Conservation (phyloP, 805 yeast genomes). For the Yarrowia osloensis region DNA sequence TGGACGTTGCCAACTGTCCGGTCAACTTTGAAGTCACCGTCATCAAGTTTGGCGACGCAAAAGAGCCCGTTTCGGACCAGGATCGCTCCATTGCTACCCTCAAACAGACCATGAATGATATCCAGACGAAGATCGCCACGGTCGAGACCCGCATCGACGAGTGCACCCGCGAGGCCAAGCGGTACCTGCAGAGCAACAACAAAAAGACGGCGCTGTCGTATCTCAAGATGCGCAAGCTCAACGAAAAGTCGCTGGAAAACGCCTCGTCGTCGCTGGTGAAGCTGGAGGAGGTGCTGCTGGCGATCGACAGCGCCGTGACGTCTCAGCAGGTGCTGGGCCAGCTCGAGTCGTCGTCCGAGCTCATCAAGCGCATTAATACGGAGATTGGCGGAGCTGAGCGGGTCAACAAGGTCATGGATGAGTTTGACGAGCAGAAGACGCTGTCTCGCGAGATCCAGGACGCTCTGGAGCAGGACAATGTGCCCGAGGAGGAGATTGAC, state of each 20-base stretch:
- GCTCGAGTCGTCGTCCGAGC: conserved; percentile 2
- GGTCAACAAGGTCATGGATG: conserved; percentile 30
- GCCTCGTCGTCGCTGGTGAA: conserved; percentile 7
- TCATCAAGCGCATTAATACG: conserved; percentile 24
- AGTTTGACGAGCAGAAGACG: conserved; percentile 25
- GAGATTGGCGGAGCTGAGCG: conserved; percentile 29
- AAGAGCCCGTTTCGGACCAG: conserved; percentile 1
- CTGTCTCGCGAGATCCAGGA: not conserved
- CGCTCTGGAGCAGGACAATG: conserved; percentile 25
- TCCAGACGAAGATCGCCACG: not conserved
- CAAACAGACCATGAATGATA: conserved; percentile 9
- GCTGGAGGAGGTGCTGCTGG: conserved; percentile 13
- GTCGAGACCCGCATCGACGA: conserved; percentile 10
- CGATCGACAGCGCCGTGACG: conserved; percentile 13
- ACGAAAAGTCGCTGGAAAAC: conserved; percentile 9
- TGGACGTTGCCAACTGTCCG: conserved; percentile 9
- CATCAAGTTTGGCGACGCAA: conserved; percentile 24
- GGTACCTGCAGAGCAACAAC: not conserved
- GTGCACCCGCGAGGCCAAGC: not conserved
- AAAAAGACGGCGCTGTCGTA: conserved; percentile 12
- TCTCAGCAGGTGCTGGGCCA: conserved; percentile 8
- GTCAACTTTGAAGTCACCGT: not conserved
- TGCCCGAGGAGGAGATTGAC: conserved; percentile 24
- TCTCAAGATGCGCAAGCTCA: conserved; percentile 14
- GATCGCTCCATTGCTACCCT: conserved; percentile 13